These are phyloP conservation scores for Cercospora sp. DNA, from an alignment of 2,329 filamentous ascomycete genomes.

Conservation along the genomic window DNA sequence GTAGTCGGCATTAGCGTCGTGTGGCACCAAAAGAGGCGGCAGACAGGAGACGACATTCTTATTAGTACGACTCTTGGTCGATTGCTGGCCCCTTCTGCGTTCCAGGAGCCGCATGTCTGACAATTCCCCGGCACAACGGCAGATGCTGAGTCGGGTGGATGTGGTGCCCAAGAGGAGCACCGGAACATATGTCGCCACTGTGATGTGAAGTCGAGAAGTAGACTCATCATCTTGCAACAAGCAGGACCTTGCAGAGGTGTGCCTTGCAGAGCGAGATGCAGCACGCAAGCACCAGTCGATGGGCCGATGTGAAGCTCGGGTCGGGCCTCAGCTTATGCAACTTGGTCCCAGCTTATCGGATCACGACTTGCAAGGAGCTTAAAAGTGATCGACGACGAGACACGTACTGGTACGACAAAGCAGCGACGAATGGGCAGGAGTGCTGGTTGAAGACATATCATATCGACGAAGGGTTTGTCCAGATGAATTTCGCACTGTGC, in stretches of 20 bases:
- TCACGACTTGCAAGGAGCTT: conserved; percentile 1
- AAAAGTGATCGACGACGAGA: not conserved
- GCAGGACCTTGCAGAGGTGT: not conserved
- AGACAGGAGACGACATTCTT: not conserved
- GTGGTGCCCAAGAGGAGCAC: not conserved
- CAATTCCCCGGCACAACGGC: not conserved
- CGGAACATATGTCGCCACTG: not conserved
- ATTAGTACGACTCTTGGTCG: not conserved
- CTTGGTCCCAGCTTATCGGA: not conserved
- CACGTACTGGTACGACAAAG: not conserved
- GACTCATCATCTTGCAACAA: not conserved
- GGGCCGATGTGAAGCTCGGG: not conserved
- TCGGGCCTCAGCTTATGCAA: not conserved
- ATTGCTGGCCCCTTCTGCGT: not conserved
- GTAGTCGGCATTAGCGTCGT: not conserved
- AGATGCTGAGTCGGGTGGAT: not conserved
- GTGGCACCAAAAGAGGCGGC: not conserved
- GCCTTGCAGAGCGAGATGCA: not conserved
- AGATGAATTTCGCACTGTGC: not conserved
- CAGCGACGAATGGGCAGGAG: not conserved
- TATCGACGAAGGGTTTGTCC: not conserved
- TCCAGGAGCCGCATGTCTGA: not conserved
- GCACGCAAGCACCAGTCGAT: not conserved
- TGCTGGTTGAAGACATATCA: not conserved
- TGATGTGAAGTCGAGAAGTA: not conserved